A percentile compares a stretch with the other conserved stretches of the same genome.
phyloP scores from a whole-genome alignment of 805 yeast species.

The Kodamaea laetipori region DNA sequence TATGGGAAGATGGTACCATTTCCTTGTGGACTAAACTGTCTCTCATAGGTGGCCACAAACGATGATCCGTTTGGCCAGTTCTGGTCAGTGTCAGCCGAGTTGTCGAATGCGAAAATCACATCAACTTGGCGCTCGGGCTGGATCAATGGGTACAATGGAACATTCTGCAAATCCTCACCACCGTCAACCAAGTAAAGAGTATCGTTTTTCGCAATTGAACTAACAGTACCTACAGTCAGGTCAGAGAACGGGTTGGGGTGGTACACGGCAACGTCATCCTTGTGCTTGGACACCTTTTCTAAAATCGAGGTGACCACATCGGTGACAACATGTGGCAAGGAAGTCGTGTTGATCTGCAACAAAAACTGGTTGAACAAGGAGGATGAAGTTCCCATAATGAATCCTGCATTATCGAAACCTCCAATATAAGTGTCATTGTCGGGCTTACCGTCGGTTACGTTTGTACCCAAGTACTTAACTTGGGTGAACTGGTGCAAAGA shows the following conservation, averaged over 20 bases:
- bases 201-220: constrained; percentile 40
- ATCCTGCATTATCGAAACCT: constrained; percentile 32
- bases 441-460: constrained; percentile 21
- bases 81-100: constrained; percentile 61
- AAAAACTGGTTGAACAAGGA: constrained; percentile 29
- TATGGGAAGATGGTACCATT: constrained; percentile 30
- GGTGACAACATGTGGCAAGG: constrained; percentile 20
- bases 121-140: constrained; percentile 65
- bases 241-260: constrained; percentile 45
- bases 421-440: constrained; percentile 22
- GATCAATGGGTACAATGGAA: constrained; percentile 66
- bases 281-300: constrained; percentile 43
- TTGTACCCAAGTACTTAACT: constrained; percentile 28
- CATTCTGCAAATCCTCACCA: constrained; percentile 73
- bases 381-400: constrained; percentile 28
- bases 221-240: constrained; percentile 31
- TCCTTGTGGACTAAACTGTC: constrained; percentile 50
- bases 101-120: constrained; percentile 64
- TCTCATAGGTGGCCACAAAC: constrained; percentile 53
- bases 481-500: constrained; percentile 26
- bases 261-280: constrained; percentile 32
- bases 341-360: constrained; percentile 20
- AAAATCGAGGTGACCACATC: constrained; percentile 26
- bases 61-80: constrained; percentile 73
- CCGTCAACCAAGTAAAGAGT: constrained; percentile 70